Base-by-base conservation (phyloP, 306 rosid species). In the Rubus idaeus region DNA sequence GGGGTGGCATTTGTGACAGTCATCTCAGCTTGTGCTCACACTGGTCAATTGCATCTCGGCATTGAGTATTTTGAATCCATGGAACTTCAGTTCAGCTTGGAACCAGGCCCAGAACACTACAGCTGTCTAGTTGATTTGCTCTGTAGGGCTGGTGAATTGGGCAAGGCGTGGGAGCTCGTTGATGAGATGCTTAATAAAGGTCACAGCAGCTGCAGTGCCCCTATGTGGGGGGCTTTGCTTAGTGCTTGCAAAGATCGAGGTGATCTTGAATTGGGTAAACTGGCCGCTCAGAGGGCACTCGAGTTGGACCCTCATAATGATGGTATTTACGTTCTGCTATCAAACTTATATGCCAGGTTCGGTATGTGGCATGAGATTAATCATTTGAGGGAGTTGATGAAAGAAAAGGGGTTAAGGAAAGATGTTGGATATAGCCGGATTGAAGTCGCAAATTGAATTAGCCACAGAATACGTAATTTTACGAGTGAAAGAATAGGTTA, bases 361-460 rank as follows among this genome's bases (percentile, higher is more conserved):
- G 89, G 90, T 7, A 79, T 92, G 97, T 92, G 97, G 95, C 86
- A 90, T 79, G 93, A 90, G 78, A 86, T 88, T 84, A 88, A 75
- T 82, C 76, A 70, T 50, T 84, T 92, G 82, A 85, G 97, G 81
- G 77, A 74, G 35, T 51, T 78, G 67, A 85, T 88, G 83, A 85
- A 83, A 51, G 85, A 77, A 74, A 83, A 78, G 75, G 87, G 93
- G 50, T 75, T 92, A 57, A 81, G 69, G 71, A 92, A 92, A 87
- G 90, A 78, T 68, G 86, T 84, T 60, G 97, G 89, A 23, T 81
- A 84, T 80, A 91, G 97, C 76, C 87, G 97, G 90, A 78, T 91
- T 81, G 91, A 88, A 80, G 80, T 85, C 70, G 80, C 82, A 46
- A 50, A 75, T 73, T 71, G 70, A 76, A 53, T 8, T 10, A 47